Conservation (phyloP, 805 yeast species). For the Candida nemodendra region DNA sequence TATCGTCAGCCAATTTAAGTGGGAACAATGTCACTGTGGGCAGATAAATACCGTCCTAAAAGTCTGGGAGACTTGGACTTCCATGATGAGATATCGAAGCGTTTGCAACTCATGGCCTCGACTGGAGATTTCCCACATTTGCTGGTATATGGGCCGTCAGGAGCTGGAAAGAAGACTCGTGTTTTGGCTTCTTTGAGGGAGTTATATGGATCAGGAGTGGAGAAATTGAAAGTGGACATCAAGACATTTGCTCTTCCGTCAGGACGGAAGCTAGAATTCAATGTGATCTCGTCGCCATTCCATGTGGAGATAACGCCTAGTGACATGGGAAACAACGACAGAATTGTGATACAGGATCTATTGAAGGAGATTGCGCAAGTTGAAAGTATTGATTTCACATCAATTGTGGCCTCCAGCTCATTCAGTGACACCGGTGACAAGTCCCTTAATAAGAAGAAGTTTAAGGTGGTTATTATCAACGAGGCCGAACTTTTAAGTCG, state of each 20-base stretch:
- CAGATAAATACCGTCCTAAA: slow-evolving; percentile 87
- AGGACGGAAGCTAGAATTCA: slow-evolving; percentile 81
- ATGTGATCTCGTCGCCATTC: slow-evolving; percentile 85
- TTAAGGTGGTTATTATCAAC: slow-evolving; percentile 81
- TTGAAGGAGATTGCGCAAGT: slow-evolving; percentile 93
- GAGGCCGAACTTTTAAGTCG: slow-evolving; percentile 88
- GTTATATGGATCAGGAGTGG: slow-evolving; percentile 80
- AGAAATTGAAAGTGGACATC: slow-evolving; percentile 84
- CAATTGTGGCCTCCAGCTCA: slow-evolving; percentile 40
- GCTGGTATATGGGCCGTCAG: slow-evolving; percentile 91
- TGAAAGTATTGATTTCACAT: slow-evolving; percentile 83
- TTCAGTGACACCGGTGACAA: slow-evolving; percentile 31
- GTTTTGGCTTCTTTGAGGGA: slow-evolving; percentile 75
- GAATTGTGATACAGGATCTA: slow-evolving; percentile 91
- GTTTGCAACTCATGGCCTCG: slow-evolving; percentile 47
- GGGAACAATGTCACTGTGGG: slow-evolving; percentile 94
- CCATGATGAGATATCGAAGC: slow-evolving; percentile 62
- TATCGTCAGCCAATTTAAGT: no score
- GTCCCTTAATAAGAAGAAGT: slow-evolving; percentile 43
- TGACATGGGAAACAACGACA: slow-evolving; percentile 94
- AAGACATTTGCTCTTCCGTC: slow-evolving; percentile 74
- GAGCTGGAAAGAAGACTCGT: slow-evolving; percentile 96
- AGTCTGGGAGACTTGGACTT: slow-evolving; percentile 61
- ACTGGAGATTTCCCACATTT: slow-evolving; percentile 93
- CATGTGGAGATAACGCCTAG: slow-evolving; percentile 96